These are phyloP conservation scores for Colletotrichum destructivum DNA, from an alignment of 2,329 filamentous ascomycete genomes.

Conservation along the genomic window DNA sequence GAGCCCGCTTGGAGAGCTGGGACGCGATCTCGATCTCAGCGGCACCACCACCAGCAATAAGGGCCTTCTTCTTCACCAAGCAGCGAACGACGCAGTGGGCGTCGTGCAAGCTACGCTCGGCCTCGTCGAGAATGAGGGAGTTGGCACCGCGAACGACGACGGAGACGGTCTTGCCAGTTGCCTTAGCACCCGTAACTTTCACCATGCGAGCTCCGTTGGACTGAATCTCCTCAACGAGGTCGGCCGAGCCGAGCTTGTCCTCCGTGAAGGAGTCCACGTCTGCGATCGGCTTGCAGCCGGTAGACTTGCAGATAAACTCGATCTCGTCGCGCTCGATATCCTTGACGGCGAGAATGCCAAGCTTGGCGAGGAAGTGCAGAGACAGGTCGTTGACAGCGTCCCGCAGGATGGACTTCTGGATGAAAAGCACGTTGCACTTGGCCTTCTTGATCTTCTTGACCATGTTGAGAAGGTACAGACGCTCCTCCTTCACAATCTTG, in stretches of 20 bases:
- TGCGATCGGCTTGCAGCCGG: conserved; percentile 98
- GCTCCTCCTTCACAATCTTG: conserved; percentile 99
- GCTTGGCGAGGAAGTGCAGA: conserved; percentile 96
- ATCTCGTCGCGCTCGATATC: conserved; percentile 99
- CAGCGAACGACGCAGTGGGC: conserved; percentile 98
- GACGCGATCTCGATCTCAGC: conserved; percentile 97
- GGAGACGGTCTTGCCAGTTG: conserved; percentile 88
- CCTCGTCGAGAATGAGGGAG: conserved; percentile 93
- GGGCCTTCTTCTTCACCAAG: conserved; percentile 99
- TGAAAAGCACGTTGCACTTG: conserved; percentile 98
- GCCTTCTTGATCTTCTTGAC: conserved; percentile 99
- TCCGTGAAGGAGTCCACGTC: conserved; percentile 99
- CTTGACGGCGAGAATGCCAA: conserved; percentile 96
- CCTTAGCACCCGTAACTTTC: conserved; percentile 93
- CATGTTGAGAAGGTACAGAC: conserved; percentile 97
- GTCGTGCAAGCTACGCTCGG: conserved; percentile 96
- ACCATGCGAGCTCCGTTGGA: conserved; percentile 91
- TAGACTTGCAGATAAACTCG: conserved; percentile 99
- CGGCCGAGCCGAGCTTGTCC: conserved; percentile 95
- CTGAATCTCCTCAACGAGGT: conserved; percentile 93
- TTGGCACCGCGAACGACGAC: conserved; percentile 97
- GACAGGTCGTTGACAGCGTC: conserved; percentile 98
- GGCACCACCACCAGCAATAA: conserved; percentile 96
- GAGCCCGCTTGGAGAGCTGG: conserved; percentile 84
- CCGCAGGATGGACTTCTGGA: conserved; percentile 98